Conservation (phyloP, 768 basidiomycete genomes). For the Tephrocybe sp. region DNA sequence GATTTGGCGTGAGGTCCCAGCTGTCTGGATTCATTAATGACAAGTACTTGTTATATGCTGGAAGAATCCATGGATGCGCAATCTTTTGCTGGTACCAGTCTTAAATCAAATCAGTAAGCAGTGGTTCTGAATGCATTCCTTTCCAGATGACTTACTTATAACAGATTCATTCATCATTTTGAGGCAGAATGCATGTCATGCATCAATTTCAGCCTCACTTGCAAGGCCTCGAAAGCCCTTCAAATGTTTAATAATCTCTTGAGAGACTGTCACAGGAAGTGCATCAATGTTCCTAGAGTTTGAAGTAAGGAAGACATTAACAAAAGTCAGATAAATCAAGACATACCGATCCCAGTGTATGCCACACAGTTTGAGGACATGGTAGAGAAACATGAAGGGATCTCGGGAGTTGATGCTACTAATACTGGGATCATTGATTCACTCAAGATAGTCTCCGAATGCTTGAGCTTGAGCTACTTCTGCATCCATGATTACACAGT, state of each 20-base stretch:
- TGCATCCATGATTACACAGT: too few species aligned
- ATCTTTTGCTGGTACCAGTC: conserved; percentile 21
- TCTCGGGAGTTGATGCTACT: not conserved
- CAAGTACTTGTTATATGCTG: conserved; percentile 17
- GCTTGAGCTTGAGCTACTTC: too few species aligned
- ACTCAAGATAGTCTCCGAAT: too few species aligned
- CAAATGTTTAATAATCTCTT: conserved; percentile 10
- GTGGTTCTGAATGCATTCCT: not conserved
- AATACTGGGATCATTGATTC: not conserved
- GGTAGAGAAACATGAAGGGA: not conserved
- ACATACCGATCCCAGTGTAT: not conserved
- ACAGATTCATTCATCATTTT: not conserved
- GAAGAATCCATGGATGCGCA: conserved; percentile 17
- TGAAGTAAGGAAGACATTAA: too few species aligned
- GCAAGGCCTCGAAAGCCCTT: conserved; percentile 15
- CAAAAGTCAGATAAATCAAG: too few species aligned
- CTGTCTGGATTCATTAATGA: conserved; percentile 14
- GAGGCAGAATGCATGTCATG: conserved; percentile 19
- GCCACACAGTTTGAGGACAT: not conserved
- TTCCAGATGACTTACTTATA: not conserved
- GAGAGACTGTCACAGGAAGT: conserved; percentile 8
- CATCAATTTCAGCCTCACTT: conserved; percentile 15
- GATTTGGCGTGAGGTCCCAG: conserved; percentile 18
- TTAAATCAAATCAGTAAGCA: not conserved
- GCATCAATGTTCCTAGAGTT: conserved; percentile 21